These are phyloP conservation scores for Fusarium nisikadoi DNA, from an alignment of 2,329 filamentous ascomycete genomes.

Conservation along the genomic window DNA sequence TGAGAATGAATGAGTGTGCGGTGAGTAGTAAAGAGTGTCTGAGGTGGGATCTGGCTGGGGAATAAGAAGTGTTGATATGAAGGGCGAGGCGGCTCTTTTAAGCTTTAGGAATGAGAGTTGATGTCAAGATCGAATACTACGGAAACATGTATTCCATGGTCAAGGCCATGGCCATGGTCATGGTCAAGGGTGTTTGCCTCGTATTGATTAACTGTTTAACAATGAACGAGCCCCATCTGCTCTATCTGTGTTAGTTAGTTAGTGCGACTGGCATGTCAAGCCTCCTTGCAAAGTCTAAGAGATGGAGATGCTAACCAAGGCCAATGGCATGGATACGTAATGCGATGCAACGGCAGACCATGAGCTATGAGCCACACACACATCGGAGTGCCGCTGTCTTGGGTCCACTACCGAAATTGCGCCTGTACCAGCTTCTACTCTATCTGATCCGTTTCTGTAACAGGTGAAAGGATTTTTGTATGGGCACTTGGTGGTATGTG, in stretches of 20 bases:
- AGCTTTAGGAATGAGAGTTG: conserved; percentile 3
- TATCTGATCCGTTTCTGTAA: conserved; percentile 38
- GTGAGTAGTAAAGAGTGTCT: conserved; percentile 14
- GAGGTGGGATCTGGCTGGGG: background rate
- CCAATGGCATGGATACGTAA: conserved; percentile 18
- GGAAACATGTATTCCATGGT: background rate
- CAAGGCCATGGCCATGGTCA: background rate
- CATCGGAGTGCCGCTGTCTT: conserved; percentile 17
- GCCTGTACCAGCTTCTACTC: conserved; percentile 28
- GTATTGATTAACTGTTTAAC: background rate
- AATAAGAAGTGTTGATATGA: background rate
- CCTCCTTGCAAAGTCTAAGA: conserved; percentile 14
- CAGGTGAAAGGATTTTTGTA: conserved; percentile 3
- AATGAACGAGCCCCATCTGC: background rate
- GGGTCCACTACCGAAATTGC: conserved; percentile 39
- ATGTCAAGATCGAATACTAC: background rate
- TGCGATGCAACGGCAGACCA: conserved; percentile 17
- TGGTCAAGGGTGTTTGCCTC: background rate
- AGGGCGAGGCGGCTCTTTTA: conserved; percentile 34
- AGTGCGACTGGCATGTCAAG: background rate
- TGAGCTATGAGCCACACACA: background rate
- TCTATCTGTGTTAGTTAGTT: background rate
- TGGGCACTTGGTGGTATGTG: background rate
- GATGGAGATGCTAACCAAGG: background rate
- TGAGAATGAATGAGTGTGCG: background rate